phyloP scores from a whole-genome alignment of 2,329 filamentous ascomycete genomes.

The Geosmithia putterillii region DNA sequence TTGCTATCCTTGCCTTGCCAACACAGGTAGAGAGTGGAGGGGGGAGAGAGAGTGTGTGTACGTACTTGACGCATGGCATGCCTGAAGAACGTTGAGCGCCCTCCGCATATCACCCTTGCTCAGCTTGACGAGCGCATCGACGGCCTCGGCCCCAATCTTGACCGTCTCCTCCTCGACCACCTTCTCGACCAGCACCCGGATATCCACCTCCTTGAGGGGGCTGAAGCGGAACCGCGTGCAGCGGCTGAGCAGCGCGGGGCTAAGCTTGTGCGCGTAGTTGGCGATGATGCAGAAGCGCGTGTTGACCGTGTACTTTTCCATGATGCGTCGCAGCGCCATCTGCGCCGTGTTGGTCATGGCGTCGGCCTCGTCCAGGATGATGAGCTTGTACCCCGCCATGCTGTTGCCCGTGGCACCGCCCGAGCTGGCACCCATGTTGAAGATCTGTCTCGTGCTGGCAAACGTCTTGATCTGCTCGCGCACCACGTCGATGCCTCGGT shows the following conservation, averaged over 20 bases:
- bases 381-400: constrained; percentile 79
- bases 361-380: constrained; percentile 97
- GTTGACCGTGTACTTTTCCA: constrained; percentile 99
- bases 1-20: background rate
- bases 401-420: constrained; percentile 33
- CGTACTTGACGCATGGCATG: constrained; percentile 90
- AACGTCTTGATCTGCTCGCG: constrained; percentile 99
- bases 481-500: constrained; percentile 95
- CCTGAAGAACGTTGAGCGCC: constrained; percentile 89
- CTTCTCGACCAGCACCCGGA: constrained; percentile 72
- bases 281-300: constrained; percentile 97
- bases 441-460: constrained; percentile 95
- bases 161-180: constrained; percentile 82
- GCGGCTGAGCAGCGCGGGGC: constrained; percentile 78
- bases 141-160: constrained; percentile 69
- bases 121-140: constrained; percentile 70
- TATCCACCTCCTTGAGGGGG: constrained; percentile 80
- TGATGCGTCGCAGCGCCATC: constrained; percentile 92
- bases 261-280: constrained; percentile 97
- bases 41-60: constrained; percentile 16
- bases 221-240: constrained; percentile 95
- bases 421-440: constrained; percentile 49
- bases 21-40: background rate
- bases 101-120: constrained; percentile 95
- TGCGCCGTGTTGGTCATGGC: constrained; percentile 98